These are phyloP conservation scores for Magnolia kwangsiensis DNA, from an alignment of 164 flowering plant genomes.

Conservation along the genomic window DNA sequence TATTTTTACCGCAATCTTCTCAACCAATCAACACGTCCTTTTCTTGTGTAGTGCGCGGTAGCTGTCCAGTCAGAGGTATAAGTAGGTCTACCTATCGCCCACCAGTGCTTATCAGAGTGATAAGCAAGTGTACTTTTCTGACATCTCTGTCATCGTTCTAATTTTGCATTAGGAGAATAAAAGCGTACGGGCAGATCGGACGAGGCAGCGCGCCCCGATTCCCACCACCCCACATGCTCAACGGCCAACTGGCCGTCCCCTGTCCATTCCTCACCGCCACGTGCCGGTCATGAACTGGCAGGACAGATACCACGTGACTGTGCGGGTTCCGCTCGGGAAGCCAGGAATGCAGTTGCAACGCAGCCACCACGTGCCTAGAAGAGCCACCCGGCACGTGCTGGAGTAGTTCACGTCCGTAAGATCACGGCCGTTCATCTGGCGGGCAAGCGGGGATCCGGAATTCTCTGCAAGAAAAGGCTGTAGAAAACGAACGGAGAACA, in stretches of 20 bases:
- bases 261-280: not conserved
- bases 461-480: too few relatives aligned
- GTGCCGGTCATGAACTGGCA: not conserved
- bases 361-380: not conserved
- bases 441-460: too few relatives aligned
- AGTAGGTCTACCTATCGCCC: not conserved
- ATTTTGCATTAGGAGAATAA: constrained; percentile 11
- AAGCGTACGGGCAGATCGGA: constrained; percentile 9
- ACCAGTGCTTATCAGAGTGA: too few relatives aligned
- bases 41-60: constrained; percentile 15
- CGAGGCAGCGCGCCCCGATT: not conserved
- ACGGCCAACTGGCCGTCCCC: not conserved
- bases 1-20: constrained; percentile 10
- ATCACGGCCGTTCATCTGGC: not conserved
- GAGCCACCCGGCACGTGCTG: not conserved
- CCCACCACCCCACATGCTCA: not conserved
- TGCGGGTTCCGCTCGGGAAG: not conserved
- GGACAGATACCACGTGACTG: not conserved
- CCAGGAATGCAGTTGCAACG: not conserved
- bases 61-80: constrained; percentile 21
- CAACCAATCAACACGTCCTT: constrained; percentile 15
- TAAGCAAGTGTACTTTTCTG: not conserved
- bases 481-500: too few relatives aligned
- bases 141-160: constrained; percentile 10
- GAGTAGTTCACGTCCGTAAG: not conserved